Percentiles rank a stretch among this genome's conserved stretches.
These are phyloP conservation scores for Neurospora sp. DNA, from an alignment of 495 filamentous ascomycete genomes.

Conservation along the genomic window DNA sequence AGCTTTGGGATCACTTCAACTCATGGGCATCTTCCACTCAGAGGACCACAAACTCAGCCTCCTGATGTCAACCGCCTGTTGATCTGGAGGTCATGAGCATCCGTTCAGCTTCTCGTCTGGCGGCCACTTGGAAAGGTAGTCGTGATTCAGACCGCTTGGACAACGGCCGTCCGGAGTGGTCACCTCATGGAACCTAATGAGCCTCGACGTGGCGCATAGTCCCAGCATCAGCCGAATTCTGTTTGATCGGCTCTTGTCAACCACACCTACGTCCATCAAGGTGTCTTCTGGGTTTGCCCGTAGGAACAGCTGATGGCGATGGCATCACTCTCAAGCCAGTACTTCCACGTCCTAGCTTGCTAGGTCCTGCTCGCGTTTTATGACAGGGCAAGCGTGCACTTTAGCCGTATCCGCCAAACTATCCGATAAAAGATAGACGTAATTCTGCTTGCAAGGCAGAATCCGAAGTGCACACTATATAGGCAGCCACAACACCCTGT, in stretches of 20 bases:
- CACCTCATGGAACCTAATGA: background rate
- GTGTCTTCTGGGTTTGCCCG: background rate
- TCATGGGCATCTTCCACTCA: background rate
- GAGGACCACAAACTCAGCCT: background rate
- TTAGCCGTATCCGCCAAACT: too few species aligned
- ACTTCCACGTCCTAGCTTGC: background rate
- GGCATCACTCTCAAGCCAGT: background rate
- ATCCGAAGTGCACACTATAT: too few species aligned
- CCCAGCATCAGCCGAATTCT: background rate
- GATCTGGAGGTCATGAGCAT: background rate
- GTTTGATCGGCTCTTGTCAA: background rate
- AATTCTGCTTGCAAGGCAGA: too few species aligned
- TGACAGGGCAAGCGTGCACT: too few species aligned
- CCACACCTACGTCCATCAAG: background rate
- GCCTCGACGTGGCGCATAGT: background rate
- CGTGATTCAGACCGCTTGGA: background rate
- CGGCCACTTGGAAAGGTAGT: background rate
- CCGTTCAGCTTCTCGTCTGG: background rate
- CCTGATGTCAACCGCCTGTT: background rate
- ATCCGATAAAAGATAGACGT: too few species aligned
- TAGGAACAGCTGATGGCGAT: background rate
- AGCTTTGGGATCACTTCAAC: background rate
- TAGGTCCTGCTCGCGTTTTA: background rate
- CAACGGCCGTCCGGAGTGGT: background rate
- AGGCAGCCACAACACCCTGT: too few species aligned